Evolutionary conservation across 441 rosid species (phyloP).

Genomic region (Brassica balearica): DNA sequence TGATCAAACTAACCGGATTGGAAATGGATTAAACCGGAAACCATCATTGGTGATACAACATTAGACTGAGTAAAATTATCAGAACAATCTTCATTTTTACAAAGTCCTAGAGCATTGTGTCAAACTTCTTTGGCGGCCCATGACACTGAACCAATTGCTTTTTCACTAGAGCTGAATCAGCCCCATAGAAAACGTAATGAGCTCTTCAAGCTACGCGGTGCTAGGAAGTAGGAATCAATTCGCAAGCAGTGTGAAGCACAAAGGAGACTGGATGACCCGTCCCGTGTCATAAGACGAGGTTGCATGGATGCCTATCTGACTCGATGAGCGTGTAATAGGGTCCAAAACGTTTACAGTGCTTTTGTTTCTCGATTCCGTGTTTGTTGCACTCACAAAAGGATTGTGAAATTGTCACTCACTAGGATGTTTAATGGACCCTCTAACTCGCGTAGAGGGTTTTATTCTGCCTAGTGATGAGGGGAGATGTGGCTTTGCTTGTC

Average conservation of each 20-base stretch:
- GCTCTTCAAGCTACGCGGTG: conserved; percentile 41
- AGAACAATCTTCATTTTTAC: conserved; percentile 41
- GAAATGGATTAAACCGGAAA: conserved; percentile 6
- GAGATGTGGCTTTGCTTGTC: conserved; percentile 15
- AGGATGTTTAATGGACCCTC: conserved; percentile 2
- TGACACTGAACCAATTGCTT: too few species aligned
- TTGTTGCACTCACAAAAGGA: conserved; percentile 49
- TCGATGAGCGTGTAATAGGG: conserved; percentile 75
- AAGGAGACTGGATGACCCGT: conserved; percentile 93
- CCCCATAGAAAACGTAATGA: too few species aligned
- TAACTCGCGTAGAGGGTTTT: too few species aligned
- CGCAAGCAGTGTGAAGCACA: conserved; percentile 44
- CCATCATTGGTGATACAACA: background rate
- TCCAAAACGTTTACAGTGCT: conserved; percentile 72
- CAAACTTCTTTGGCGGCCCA: conserved; percentile 16
- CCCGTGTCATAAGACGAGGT: conserved; percentile 76
- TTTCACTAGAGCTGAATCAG: too few species aligned
- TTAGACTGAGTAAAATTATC: conserved; percentile 12
- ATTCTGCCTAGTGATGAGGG: too few species aligned
- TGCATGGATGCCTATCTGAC: conserved; percentile 75
- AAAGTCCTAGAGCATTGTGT: conserved; percentile 53
- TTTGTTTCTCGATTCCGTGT: conserved; percentile 49
- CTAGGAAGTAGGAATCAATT: conserved; percentile 47
- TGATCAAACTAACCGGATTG: background rate
- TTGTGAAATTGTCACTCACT: background rate